Conservation (phyloP, 139 green algal genomes). For the Marvania coccoides region DNA sequence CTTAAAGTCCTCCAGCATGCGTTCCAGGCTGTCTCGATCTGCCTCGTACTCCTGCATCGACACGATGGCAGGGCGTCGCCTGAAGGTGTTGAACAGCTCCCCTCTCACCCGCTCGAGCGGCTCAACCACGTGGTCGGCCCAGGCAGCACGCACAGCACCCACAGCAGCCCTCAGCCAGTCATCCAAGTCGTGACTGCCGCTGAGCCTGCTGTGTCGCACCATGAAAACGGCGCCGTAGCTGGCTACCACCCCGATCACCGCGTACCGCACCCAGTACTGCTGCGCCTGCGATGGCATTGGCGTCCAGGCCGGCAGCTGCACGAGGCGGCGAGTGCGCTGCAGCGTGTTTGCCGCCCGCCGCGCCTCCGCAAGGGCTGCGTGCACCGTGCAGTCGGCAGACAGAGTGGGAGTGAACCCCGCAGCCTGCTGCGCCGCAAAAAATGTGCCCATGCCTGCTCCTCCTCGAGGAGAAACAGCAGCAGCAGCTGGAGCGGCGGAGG, state of each 20-base stretch:
- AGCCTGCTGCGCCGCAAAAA: neutral
- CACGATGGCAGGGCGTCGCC: conserved; percentile 50
- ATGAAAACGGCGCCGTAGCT: conserved; percentile 44
- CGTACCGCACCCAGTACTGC: conserved; percentile 69
- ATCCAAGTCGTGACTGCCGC: conserved; percentile 69
- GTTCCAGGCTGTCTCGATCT: conserved; percentile 54
- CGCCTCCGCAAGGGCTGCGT: conserved; percentile 1
- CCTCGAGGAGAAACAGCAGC: neutral
- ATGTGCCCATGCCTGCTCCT: neutral
- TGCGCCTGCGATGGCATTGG: conserved; percentile 38
- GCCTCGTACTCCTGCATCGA: conserved; percentile 55
- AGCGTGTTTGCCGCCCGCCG: neutral
- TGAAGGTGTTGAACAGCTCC: conserved; percentile 78
- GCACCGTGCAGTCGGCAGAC: conserved; percentile 9
- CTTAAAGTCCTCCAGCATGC: conserved; percentile 81
- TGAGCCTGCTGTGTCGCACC: conserved; percentile 58
- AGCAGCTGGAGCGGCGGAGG: neutral
- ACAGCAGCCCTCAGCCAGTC: conserved; percentile 27
- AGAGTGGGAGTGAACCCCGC: neutral
- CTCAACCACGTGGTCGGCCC: conserved; percentile 48
- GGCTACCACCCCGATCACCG: neutral
- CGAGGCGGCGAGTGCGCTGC: neutral
- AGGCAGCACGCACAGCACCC: conserved; percentile 7
- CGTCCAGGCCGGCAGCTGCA: conserved; percentile 33
- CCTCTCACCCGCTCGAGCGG: conserved; percentile 55